Conservation (phyloP, 352 stramenopile genomes). For the Pythium volutum region DNA sequence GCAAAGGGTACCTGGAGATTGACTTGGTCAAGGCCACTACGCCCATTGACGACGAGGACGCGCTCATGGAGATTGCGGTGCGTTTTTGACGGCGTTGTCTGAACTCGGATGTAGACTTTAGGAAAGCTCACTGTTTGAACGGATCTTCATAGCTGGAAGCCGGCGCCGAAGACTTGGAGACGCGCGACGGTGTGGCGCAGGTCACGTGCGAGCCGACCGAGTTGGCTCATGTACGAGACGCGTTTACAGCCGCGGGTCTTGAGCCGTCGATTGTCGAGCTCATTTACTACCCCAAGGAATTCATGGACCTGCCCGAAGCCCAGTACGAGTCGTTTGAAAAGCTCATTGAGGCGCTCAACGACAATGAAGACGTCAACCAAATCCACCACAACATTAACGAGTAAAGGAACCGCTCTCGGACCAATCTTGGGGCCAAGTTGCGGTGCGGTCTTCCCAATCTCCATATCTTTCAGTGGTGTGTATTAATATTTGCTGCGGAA, state of each 20-base stretch:
- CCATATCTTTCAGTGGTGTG: background rate
- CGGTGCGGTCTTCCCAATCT: background rate
- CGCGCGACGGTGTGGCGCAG: conserved; percentile 58
- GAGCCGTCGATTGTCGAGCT: conserved; percentile 72
- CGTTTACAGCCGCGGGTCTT: conserved; percentile 50
- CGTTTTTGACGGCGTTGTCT: background rate
- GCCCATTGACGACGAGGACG: conserved; percentile 56
- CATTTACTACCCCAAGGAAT: conserved; percentile 82
- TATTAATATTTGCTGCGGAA: too few species aligned
- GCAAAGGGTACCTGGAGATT: conserved; percentile 82
- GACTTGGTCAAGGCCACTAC: conserved; percentile 26
- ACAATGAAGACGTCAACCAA: conserved; percentile 79
- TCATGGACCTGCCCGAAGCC: conserved; percentile 51
- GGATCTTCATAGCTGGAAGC: conserved; percentile 49
- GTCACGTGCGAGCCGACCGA: conserved; percentile 70
- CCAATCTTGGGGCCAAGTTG: too few species aligned
- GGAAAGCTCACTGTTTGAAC: too few species aligned
- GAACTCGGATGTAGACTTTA: too few species aligned
- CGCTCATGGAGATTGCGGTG: conserved; percentile 73
- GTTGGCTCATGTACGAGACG: conserved; percentile 52
- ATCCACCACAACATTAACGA: conserved; percentile 85
- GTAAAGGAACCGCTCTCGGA: conserved; percentile 19
- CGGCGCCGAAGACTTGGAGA: conserved; percentile 67
- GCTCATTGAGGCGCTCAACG: conserved; percentile 68
- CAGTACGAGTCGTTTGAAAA: conserved; percentile 68